Evolutionary conservation across 148 eudicot genomes (phyloP), one percentile per base, ranked within the genome.

Genomic region (Pouteria glomerata): DNA sequence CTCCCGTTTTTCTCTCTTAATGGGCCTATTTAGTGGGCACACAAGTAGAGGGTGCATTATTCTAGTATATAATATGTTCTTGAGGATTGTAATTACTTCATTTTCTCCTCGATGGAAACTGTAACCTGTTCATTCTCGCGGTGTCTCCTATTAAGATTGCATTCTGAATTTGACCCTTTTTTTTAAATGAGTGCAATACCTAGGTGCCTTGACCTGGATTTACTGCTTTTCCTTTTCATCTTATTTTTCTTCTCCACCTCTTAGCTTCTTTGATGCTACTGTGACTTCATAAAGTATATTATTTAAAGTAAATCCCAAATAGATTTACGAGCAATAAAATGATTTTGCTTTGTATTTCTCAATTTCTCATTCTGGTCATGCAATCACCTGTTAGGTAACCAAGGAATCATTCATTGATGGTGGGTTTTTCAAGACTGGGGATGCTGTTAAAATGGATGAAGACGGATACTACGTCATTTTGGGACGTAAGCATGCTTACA

Each of bases 341-440:
- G 31, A 24, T 23, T 21, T 16, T 1, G 16, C 29, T 45, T 45
- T 71, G 37, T 67, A 31, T 45, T 45, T 68, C 62, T 76, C 8
- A 24, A 31, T 24, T 35, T 73, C 62, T 76, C 24, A 45, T 51
- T 64, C 62, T 72, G 23, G 24, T 18, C 21, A 47, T 74, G 53
- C 45, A 63, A 63, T 42, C 61, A 39, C 45, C 73, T 80, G 47
- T 30, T 75, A 95, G 99, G 99, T 95, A 65, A 95, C 97, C 47
- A 83, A 87, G 82, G 85, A 79, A 44, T 95, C 99, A 30, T 95
- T 95, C 75, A 85, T 76, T 63, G 90, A 85, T 63, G 99, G 78
- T 72, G 96, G 96, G 8, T 95, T 79, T 82, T 95, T 95, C 85
- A 95, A 81, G 83, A 95, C 99, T 5, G 99, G 99, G 59, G 99